phyloP scores from a whole-genome alignment of 108 stramenopile species.

The Skeletonema marinoi region DNA sequence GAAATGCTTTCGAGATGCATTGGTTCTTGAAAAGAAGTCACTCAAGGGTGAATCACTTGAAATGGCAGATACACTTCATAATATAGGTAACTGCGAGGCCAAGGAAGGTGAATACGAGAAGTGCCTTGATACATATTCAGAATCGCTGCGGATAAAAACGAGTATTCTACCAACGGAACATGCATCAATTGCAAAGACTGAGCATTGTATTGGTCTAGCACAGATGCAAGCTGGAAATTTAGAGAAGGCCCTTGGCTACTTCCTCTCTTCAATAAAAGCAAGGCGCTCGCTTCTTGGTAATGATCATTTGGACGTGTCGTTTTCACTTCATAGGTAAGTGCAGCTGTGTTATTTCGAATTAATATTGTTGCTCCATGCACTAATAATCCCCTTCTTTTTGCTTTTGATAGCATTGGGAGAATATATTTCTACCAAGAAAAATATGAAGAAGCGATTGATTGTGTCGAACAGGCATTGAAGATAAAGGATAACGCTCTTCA shows the following conservation, averaged over 20 bases:
- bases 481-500: slow-evolving; percentile 37
- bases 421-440: slow-evolving; percentile 42
- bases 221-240: slow-evolving; percentile 23
- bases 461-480: slow-evolving; percentile 31
- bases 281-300: slow-evolving; percentile 31
- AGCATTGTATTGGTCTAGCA: slow-evolving; percentile 49
- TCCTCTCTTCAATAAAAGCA: slow-evolving; percentile 33
- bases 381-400: background rate
- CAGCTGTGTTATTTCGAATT: background rate
- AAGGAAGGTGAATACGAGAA: slow-evolving; percentile 34
- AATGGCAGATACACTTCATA: slow-evolving; percentile 51
- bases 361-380: background rate
- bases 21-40: slow-evolving; percentile 24
- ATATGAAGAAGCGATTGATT: slow-evolving; percentile 39
- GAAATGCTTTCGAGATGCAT: slow-evolving; percentile 45
- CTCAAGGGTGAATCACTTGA: slow-evolving; percentile 20
- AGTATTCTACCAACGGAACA: slow-evolving; percentile 9
- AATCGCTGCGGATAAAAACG: slow-evolving; percentile 44
- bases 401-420: slow-evolving; percentile 32
- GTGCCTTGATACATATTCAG: slow-evolving; percentile 26
- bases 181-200: slow-evolving; percentile 47
- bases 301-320: slow-evolving; percentile 54
- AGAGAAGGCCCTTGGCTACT: slow-evolving; percentile 47
- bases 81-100: slow-evolving; percentile 56
- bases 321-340: slow-evolving; percentile 50